Conservation (phyloP, 1,284 basidiomycete genomes). For the Tilletia indica region DNA sequence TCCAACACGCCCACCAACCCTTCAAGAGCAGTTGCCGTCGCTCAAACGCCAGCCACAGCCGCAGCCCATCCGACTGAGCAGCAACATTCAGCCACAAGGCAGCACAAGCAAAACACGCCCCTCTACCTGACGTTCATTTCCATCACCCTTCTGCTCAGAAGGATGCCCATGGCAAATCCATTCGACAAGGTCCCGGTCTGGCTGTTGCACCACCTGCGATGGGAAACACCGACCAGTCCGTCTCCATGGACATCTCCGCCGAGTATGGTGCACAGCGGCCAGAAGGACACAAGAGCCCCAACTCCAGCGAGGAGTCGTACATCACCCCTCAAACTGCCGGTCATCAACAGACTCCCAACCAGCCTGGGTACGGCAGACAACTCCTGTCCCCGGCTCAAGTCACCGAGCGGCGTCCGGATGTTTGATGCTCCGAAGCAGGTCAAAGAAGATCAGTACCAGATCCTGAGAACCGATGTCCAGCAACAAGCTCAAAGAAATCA, state of each 20-base stretch:
- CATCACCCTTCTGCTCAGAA: not conserved
- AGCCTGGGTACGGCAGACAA: not conserved
- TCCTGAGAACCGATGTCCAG: not conserved
- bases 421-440: not conserved
- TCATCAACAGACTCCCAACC: not conserved
- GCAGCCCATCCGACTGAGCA: not conserved
- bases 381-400: constrained; percentile 4
- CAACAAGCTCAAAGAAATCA: not conserved
- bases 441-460: not conserved
- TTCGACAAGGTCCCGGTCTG: constrained; percentile 6
- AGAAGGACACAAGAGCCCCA: not conserved
- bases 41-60: not conserved
- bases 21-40: not conserved
- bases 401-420: not conserved
- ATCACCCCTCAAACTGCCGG: not conserved
- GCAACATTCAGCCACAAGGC: not conserved
- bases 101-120: constrained; percentile 7
- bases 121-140: not conserved
- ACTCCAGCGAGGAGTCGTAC: not conserved
- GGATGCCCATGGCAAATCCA: constrained; percentile 2
- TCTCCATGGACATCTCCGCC: constrained; percentile 14
- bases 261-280: not conserved
- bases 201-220: not conserved
- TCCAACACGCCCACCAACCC: not conserved
- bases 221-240: constrained; percentile 6